Base-by-base conservation (phyloP, 2,329 filamentous ascomycete species). In the Dryadomyces quercus-mongolicae region DNA sequence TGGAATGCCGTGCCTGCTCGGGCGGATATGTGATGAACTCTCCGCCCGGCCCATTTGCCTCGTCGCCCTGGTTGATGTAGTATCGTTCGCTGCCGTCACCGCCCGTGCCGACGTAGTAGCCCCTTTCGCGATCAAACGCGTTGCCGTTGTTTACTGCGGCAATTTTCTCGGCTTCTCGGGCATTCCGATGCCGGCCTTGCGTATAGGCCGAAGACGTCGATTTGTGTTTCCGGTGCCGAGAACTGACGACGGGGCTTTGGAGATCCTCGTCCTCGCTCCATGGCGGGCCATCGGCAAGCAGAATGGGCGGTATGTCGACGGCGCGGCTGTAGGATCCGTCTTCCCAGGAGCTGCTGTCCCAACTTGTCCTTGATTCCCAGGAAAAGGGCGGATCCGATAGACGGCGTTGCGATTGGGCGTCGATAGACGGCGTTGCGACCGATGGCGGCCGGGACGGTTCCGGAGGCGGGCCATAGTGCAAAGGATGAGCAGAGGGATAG, bases 241-340 rank as follows among this genome's bases (percentile, higher is more conserved):
- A 86, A 60, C 86, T 88, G 15, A 91, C 88, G 18, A 95, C 88
- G 0, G 91, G 91, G 65, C 90, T 95, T 64, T 93, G 88, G 46
- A 96, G 76, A 68, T 97, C 93, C 62, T 97, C 90, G 64, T 97
- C 91, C 70, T 96, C 91, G 68, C 89, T 95, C 72, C 90, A 97
- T 2, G 91, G 92, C 21, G 91, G 91, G 0, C 91, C 91, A 65
- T 93, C 89, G 4, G 82, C 87, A 62, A 93, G 92, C 50, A 88
- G 81, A 65, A 93, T 90, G 20, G 87, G 86, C 10, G 88, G 85
- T 16, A 94, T 75, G 63, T 91, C 86, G 60, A 87, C 78, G 22
- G 77, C 81, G 53, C 78, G 84, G 60, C 75, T 77, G 58, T 80
- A 76, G 38, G 76, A 68, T 61, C 78, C 69, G 63, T 75, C 60